Conservation (phyloP, 345 rosid genomes). For the Limnanthes douglasii region DNA sequence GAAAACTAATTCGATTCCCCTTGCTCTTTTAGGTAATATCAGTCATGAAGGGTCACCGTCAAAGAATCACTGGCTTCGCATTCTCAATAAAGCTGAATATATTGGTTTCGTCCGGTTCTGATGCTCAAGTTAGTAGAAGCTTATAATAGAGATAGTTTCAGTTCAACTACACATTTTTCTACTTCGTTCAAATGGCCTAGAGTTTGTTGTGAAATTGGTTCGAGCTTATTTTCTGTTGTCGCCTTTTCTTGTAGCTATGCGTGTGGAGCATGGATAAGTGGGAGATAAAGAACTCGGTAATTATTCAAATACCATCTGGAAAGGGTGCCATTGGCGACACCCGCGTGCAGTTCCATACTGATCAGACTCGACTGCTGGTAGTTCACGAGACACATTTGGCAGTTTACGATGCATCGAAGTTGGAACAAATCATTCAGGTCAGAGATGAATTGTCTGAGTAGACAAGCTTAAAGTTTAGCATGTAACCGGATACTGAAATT, state of each 20-base stretch:
- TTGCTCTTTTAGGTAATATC: slow-evolving; percentile 86
- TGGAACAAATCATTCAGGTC: slow-evolving; percentile 69
- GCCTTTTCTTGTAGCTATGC: slow-evolving; percentile 39
- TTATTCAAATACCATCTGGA: slow-evolving; percentile 54
- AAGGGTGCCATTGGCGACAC: slow-evolving; percentile 56
- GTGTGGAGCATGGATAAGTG: slow-evolving; percentile 82
- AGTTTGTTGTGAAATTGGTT: slow-evolving; percentile 6
- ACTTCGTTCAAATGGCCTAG: background rate
- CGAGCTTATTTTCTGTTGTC: slow-evolving; percentile 1
- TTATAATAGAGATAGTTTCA: background rate
- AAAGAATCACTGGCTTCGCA: slow-evolving; percentile 76
- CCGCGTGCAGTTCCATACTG: slow-evolving; percentile 62
- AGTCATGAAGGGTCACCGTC: slow-evolving; percentile 75
- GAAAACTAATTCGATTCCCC: too few species aligned
- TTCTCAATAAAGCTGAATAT: slow-evolving; percentile 58
- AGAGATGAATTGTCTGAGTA: slow-evolving; percentile 22
- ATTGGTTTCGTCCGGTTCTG: slow-evolving; percentile 91
- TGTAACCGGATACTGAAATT: background rate
- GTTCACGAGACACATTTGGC: slow-evolving; percentile 81
- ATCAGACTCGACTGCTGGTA: slow-evolving; percentile 57
- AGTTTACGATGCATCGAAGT: slow-evolving; percentile 65
- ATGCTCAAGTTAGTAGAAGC: slow-evolving; percentile 59
- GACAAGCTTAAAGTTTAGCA: slow-evolving; percentile 6
- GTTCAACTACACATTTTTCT: background rate
- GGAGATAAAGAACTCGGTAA: slow-evolving; percentile 64